These are phyloP conservation scores for Penicillium thymicola DNA, from an alignment of 2,329 filamentous ascomycete species.

Conservation along the genomic window DNA sequence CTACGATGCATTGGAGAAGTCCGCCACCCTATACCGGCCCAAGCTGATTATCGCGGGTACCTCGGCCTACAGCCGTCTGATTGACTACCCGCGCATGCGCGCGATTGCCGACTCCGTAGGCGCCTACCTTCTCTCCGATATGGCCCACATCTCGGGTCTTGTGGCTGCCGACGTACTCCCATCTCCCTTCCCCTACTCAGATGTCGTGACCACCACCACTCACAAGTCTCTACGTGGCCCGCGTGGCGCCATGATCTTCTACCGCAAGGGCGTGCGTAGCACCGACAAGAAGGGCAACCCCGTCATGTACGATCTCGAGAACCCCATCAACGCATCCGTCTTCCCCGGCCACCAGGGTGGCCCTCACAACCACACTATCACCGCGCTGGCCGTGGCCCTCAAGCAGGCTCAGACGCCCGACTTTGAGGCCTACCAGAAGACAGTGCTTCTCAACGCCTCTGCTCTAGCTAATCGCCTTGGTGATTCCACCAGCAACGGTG, in stretches of 20 bases:
- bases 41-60: slow-evolving; percentile 96
- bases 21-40: slow-evolving; percentile 86
- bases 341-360: slow-evolving; percentile 99
- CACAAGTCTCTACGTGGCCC: slow-evolving; percentile 98
- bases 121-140: slow-evolving; percentile 93
- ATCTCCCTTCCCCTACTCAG: slow-evolving; percentile 86
- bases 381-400: slow-evolving; percentile 87
- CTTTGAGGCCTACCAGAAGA: slow-evolving; percentile 90
- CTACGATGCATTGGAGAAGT: slow-evolving; percentile 88
- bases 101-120: slow-evolving; percentile 91
- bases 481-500: slow-evolving; percentile 67
- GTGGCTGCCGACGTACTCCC: slow-evolving; percentile 91
- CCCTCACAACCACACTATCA: slow-evolving; percentile 99
- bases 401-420: slow-evolving; percentile 89
- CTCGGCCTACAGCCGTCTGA: slow-evolving; percentile 95
- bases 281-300: slow-evolving; percentile 91
- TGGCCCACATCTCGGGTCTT: slow-evolving; percentile 97
- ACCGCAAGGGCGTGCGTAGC: slow-evolving; percentile 91
- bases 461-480: slow-evolving; percentile 69
- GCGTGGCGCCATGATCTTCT: slow-evolving; percentile 99
- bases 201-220: slow-evolving; percentile 96
- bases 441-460: slow-evolving; percentile 91
- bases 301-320: slow-evolving; percentile 87
- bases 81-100: slow-evolving; percentile 95
- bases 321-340: slow-evolving; percentile 96